phyloP scores from a whole-genome alignment of 148 eudicot genomes.

The Rhododendron ovatum region DNA sequence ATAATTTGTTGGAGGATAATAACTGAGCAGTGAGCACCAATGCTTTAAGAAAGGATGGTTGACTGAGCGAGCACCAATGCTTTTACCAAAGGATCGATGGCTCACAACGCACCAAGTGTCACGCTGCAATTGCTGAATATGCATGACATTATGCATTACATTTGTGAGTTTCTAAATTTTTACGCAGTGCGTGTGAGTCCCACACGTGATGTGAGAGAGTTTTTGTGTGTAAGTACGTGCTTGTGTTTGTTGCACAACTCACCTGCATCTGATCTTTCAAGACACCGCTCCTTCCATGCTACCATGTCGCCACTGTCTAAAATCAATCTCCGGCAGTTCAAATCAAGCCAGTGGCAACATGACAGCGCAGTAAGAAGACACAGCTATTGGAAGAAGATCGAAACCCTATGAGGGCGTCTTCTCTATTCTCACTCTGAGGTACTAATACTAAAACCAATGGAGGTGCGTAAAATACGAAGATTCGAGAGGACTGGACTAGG shows the following conservation, averaged over 20 bases:
- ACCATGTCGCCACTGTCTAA: background rate
- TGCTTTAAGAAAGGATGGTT: background rate
- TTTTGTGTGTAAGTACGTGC: no score
- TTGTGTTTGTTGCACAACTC: no score
- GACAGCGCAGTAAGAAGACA: background rate
- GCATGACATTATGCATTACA: no score
- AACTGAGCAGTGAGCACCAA: background rate
- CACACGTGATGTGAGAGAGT: no score
- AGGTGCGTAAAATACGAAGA: background rate
- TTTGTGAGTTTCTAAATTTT: no score
- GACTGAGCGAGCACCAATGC: background rate
- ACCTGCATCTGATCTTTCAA: no score
- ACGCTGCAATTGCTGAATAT: no score
- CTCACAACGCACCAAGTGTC: background rate
- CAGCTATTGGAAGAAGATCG: background rate
- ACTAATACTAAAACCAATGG: background rate
- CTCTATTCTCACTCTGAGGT: background rate
- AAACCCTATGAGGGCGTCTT: background rate
- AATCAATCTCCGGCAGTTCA: background rate
- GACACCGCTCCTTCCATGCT: background rate
- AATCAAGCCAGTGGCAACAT: background rate
- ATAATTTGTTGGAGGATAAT: background rate
- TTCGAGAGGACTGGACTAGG: background rate
- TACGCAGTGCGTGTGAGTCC: no score
- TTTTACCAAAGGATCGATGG: background rate